Conservation (phyloP, 495 filamentous ascomycete genomes). For the Bathelium albidoporum region DNA sequence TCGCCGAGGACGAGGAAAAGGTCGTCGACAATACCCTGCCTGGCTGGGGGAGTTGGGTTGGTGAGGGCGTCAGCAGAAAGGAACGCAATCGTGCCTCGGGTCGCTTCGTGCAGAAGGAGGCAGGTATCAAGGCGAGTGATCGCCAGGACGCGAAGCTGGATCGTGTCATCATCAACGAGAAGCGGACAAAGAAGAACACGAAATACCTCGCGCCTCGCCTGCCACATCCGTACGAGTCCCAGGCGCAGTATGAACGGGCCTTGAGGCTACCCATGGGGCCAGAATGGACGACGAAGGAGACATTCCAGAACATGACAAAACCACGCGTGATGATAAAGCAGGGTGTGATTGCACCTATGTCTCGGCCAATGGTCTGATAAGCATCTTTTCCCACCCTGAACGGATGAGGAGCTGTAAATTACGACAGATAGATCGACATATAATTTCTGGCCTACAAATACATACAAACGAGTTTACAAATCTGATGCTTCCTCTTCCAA, state of each 20-base stretch:
- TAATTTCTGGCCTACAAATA: not conserved
- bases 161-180: constrained; percentile 88
- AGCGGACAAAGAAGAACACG: constrained; percentile 80
- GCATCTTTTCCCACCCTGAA: no score
- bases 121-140: constrained; percentile 66
- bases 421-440: not conserved
- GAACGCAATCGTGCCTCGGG: constrained; percentile 40
- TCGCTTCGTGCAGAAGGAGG: constrained; percentile 54
- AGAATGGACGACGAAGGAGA: constrained; percentile 91
- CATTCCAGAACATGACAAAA: constrained; percentile 81
- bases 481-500: constrained; percentile 73
- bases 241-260: constrained; percentile 81
- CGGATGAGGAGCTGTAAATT: no score
- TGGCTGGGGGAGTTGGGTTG: constrained; percentile 88
- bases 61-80: constrained; percentile 59
- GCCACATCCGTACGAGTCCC: constrained; percentile 78
- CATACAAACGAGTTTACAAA: constrained; percentile 18
- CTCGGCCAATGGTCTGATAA: not conserved
- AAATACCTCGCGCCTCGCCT: constrained; percentile 75
- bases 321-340: constrained; percentile 87
- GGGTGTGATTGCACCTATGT: constrained; percentile 34
- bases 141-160: constrained; percentile 74
- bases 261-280: constrained; percentile 80
- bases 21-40: constrained; percentile 74
- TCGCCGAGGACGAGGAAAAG: constrained; percentile 75